Percentiles rank a stretch among this genome's conserved stretches.
Evolutionary conservation across 352 stramenopile genomes (phyloP).

Genomic region (Phytopythium boreale): DNA sequence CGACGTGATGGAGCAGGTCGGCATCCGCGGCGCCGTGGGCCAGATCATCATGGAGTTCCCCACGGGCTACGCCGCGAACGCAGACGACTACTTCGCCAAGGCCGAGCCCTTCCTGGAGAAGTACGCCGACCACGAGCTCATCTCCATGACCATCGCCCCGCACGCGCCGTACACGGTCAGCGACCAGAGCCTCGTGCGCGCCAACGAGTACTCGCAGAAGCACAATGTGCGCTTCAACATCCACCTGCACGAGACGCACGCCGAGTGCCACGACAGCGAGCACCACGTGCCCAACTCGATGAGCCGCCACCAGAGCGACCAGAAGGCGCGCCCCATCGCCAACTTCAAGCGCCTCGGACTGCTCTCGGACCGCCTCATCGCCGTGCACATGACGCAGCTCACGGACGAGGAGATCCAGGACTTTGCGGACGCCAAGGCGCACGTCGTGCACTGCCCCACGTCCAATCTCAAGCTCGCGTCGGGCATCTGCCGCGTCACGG

Average conservation of each 20-base stretch:
- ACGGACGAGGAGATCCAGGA: slow-evolving; percentile 79
- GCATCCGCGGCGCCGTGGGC: slow-evolving; percentile 68
- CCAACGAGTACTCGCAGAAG: slow-evolving; percentile 39
- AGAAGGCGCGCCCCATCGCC: slow-evolving; percentile 68
- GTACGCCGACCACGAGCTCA: slow-evolving; percentile 63
- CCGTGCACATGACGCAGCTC: slow-evolving; percentile 85
- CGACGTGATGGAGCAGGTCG: slow-evolving; percentile 52
- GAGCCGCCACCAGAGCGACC: slow-evolving; percentile 76
- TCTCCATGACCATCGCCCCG: slow-evolving; percentile 66
- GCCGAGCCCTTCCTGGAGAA: slow-evolving; percentile 55
- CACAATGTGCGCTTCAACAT: slow-evolving; percentile 75
- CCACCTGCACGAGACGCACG: slow-evolving; percentile 84
- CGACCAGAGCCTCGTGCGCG: slow-evolving; percentile 48
- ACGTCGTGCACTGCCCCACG: slow-evolving; percentile 88
- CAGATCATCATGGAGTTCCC: slow-evolving; percentile 80
- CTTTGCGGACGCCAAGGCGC: slow-evolving; percentile 39
- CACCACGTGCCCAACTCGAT: slow-evolving; percentile 60
- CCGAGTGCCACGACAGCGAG: slow-evolving; percentile 80
- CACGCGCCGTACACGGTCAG: slow-evolving; percentile 86
- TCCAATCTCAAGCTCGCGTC: slow-evolving; percentile 90
- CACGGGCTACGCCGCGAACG: slow-evolving; percentile 43
- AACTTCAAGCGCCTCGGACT: slow-evolving; percentile 83
- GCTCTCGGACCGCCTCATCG: slow-evolving; percentile 66
- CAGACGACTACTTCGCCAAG: slow-evolving; percentile 80
- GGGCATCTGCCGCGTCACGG: slow-evolving; percentile 73